These are phyloP conservation scores for Monosporascus ibericus DNA, from an alignment of 2,329 filamentous ascomycete species.

Conservation along the genomic window DNA sequence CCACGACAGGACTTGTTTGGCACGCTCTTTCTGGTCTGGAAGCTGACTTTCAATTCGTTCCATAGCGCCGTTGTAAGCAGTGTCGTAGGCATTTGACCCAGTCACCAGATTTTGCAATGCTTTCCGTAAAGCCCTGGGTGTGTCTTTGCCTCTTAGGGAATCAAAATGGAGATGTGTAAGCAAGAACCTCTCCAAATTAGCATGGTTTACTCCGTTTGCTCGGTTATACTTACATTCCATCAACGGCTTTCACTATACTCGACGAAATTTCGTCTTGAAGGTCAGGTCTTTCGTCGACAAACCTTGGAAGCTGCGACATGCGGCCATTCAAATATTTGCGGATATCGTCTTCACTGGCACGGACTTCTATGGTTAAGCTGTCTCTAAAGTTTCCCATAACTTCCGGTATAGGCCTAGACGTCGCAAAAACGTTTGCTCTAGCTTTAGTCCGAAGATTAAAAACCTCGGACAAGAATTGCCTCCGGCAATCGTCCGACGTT, in stretches of 20 bases:
- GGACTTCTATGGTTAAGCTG: constrained; percentile 20
- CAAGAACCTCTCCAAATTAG: constrained; percentile 27
- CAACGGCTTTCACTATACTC: constrained; percentile 11
- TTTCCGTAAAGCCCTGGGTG: constrained; percentile 22
- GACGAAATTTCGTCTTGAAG: constrained; percentile 14
- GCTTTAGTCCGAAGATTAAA: constrained; percentile 4
- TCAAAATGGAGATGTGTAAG: constrained; percentile 29
- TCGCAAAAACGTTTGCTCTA: constrained; percentile 9
- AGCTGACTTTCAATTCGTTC: constrained; percentile 33
- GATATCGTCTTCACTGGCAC: constrained; percentile 24
- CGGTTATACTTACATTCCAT: constrained; percentile 24
- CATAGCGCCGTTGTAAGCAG: constrained; percentile 35
- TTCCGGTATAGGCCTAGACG: constrained; percentile 11
- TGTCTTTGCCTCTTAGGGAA: constrained; percentile 24
- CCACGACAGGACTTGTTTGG: constrained; percentile 33
- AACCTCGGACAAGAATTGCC: constrained; percentile 5
- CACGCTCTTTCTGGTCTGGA: constrained; percentile 23
- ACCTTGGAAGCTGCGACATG: constrained; percentile 10
- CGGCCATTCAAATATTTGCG: constrained; percentile 18
- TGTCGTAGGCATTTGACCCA: constrained; percentile 25
- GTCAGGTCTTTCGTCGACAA: constrained; percentile 6
- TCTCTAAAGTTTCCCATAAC: constrained; percentile 7
- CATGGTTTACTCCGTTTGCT: not conserved
- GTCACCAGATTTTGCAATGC: constrained; percentile 25
- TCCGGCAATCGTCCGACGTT: constrained; percentile 1